phyloP scores from a whole-genome alignment of 2,329 filamentous ascomycete genomes.

The Penicillium capsulatum region DNA sequence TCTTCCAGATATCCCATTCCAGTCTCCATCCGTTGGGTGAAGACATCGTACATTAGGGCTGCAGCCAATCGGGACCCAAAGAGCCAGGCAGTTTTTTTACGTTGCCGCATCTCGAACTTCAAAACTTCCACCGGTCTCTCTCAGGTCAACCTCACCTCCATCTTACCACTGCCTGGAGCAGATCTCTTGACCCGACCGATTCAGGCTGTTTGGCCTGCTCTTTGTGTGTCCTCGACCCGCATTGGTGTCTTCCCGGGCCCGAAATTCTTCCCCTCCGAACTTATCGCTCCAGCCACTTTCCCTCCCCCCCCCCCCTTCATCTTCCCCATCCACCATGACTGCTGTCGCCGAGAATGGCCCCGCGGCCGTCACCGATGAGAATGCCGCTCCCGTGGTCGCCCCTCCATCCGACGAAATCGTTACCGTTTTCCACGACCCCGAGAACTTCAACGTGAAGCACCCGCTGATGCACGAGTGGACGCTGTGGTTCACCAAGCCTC shows the following conservation, averaged over 20 bases:
- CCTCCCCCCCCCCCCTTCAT: conserved; percentile 7
- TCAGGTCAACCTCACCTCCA: conserved; percentile 14
- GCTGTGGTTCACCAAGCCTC: conserved; percentile 98
- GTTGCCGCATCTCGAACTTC: conserved; percentile 22
- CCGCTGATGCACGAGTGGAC: conserved; percentile 97
- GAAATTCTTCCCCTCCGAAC: conserved; percentile 10
- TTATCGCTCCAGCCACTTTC: conserved; percentile 7
- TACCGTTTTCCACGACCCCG: conserved; percentile 96
- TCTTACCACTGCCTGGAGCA: conserved; percentile 40
- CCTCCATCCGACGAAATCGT: conserved; percentile 58
- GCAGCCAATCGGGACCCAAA: conserved; percentile 15
- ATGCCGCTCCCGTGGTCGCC: conserved; percentile 49
- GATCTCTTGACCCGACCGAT: conserved; percentile 15
- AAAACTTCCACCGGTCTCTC: conserved; percentile 28
- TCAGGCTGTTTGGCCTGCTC: background rate
- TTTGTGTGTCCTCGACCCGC: conserved; percentile 2
- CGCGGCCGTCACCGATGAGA: conserved; percentile 49
- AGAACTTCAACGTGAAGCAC: conserved; percentile 99
- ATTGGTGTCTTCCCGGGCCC: conserved; percentile 28
- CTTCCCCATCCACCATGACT: conserved; percentile 31
- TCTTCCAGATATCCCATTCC: no score
- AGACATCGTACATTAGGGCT: conserved; percentile 18
- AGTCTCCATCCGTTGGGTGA: no score
- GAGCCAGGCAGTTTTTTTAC: conserved; percentile 25
- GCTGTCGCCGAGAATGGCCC: conserved; percentile 36